These are phyloP conservation scores for Solanum pinnatisectum DNA, from an alignment of 257 asterid genomes.

Conservation along the genomic window DNA sequence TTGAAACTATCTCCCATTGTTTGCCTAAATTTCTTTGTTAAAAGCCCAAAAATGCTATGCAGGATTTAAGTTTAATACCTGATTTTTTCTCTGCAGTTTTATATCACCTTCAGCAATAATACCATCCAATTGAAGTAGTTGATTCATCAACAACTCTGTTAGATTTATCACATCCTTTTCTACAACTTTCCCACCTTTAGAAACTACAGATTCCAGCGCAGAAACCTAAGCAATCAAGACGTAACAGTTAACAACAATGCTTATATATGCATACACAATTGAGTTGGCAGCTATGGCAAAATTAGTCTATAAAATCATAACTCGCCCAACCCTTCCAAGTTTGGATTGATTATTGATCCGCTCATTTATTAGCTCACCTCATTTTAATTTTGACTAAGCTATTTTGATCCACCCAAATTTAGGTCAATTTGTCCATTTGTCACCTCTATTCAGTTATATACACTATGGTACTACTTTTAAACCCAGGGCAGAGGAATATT, in stretches of 20 bases:
- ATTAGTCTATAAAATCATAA: not conserved
- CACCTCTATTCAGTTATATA: not conserved
- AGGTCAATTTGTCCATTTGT: not conserved
- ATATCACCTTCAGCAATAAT: slow-evolving; percentile 33
- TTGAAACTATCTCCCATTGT: not conserved
- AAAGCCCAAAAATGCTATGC: not conserved
- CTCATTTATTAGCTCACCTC: not conserved
- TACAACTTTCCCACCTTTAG: slow-evolving; percentile 29
- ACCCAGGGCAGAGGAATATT: not conserved
- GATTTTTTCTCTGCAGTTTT: slow-evolving; percentile 37
- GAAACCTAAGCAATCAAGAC: slow-evolving; percentile 20
- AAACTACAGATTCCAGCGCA: slow-evolving; percentile 29
- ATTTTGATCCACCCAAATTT: not conserved
- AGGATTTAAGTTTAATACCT: slow-evolving; percentile 8
- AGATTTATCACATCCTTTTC: slow-evolving; percentile 23
- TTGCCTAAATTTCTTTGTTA: not conserved
- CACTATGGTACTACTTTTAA: not conserved
- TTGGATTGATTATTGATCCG: not conserved
- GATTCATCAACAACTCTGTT: slow-evolving; percentile 40
- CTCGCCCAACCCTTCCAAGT: not conserved
- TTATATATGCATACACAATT: not conserved
- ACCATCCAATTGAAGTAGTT: slow-evolving; percentile 33
- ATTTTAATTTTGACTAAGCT: not conserved
- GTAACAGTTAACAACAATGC: not conserved
- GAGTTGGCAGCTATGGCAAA: too few species aligned